Evolutionary conservation across 2,329 filamentous ascomycete species (phyloP), one percentile per base, ranked within the genome.

Genomic region (Zasmidium cellare): DNA sequence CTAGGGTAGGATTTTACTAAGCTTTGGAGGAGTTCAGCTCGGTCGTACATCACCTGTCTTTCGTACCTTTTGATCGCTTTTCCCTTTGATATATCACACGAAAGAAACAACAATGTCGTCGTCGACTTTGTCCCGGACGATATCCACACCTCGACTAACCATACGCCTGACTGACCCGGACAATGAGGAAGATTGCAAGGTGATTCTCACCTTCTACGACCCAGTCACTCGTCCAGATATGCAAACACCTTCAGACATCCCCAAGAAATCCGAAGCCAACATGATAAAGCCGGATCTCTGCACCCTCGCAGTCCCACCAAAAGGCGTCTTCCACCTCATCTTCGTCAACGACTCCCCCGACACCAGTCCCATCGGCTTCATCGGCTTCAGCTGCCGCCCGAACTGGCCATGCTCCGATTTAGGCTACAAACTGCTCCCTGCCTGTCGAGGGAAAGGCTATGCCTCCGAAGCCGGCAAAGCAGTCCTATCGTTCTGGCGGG

Each of bases 381-480:
- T 56, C 19, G 52, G 24, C n/a, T 25, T 56, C 16, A 47, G 38
- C 28, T 58, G 51, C 25, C 45, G 59, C 9, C 18, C 14, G 1
- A 51, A 58, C n/a, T 53, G 55, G 51, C 52, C 56, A 16, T 58
- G 9, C 22, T 51, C 52, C 11, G 59, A 61, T 22, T n/a, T 58
- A 18, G 59, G 55, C 24, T 61, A 61, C 45, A 41, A 41, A 3
- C 25, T 61, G 2, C 31, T 58, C 16, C 18, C 24, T 7, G 9
- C 14, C 18, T 47, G 45, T 18, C 44, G 46, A n/a, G 44, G 51
- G 2, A 51, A 48, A 28, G 58, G 58, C 9, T 55, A 58, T 41
- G 55, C 55, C 14, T 45, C 52, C 14, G 55, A 58, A 46, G 58
- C 55, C 24, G 58, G 46, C 12, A 28, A 48, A 3, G 55, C 22